These are phyloP conservation scores for Babesia microti DNA, from an alignment of 169 alveolate genomes.

Conservation along the genomic window DNA sequence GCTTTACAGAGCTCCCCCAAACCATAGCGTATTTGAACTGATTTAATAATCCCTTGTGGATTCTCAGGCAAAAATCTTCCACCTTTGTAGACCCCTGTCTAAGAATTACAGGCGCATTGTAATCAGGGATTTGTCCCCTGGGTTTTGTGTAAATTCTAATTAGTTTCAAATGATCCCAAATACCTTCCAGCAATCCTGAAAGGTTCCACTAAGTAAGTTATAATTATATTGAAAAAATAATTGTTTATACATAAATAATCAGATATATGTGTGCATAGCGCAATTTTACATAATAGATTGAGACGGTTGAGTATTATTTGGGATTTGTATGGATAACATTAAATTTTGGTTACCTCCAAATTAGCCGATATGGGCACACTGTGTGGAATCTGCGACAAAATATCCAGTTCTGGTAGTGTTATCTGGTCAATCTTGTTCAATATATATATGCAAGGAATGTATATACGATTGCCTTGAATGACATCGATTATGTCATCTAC, in stretches of 20 bases:
- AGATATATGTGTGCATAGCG: not conserved
- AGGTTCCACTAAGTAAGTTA: conserved; percentile 92
- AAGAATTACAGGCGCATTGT: conserved; percentile 87
- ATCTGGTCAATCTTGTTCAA: conserved; percentile 85
- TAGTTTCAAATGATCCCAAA: conserved; percentile 93
- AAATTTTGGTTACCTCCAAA: conserved; percentile 34
- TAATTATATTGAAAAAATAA: no score
- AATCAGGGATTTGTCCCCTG: conserved; percentile 91
- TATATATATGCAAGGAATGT: conserved; percentile 86
- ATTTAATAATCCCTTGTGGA: conserved; percentile 66
- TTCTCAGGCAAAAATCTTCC: conserved; percentile 67
- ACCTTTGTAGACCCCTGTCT: conserved; percentile 67
- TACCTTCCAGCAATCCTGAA: conserved; percentile 88
- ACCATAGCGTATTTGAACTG: conserved; percentile 91
- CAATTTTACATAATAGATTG: not conserved
- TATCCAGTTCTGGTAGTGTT: conserved; percentile 76
- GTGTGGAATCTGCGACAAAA: conserved; percentile 87
- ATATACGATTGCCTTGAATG: conserved; percentile 89
- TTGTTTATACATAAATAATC: no score
- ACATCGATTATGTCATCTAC: conserved; percentile 96
- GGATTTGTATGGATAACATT: not conserved
- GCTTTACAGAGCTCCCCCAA: conserved; percentile 96
- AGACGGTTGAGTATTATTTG: not conserved
- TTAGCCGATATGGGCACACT: conserved; percentile 87
- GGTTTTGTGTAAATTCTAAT: conserved; percentile 97